A percentile compares a stretch with the other conserved stretches of the same genome.
Evolutionary conservation across 192 early-diverging fungal species (phyloP).

Genomic region (Gryganskiella cystojenkinii): DNA sequence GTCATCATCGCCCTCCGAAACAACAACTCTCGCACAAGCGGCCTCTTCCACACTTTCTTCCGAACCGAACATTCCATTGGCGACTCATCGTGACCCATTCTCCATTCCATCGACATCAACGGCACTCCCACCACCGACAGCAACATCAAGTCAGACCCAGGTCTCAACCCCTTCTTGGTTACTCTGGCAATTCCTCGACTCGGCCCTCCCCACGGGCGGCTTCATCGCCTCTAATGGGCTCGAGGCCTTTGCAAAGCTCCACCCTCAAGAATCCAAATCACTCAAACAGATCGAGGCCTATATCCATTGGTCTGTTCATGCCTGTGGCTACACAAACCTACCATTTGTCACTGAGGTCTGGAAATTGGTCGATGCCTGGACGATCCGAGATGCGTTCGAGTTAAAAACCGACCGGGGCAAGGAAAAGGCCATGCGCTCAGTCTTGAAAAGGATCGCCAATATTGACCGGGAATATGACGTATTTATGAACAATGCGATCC

Average conservation of each 20-base stretch:
- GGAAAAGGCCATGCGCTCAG: conserved; percentile 33
- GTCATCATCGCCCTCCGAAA: no score
- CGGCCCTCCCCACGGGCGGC: conserved; percentile 93
- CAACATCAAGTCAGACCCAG: neutral
- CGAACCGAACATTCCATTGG: no score
- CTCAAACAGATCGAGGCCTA: conserved; percentile 56
- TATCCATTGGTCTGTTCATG: conserved; percentile 70
- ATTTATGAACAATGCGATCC: conserved; percentile 66
- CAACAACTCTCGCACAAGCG: no score
- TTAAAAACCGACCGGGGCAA: conserved; percentile 33
- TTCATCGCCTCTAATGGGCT: conserved; percentile 94
- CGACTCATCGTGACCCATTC: no score
- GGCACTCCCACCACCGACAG: conserved; percentile 1
- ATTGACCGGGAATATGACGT: conserved; percentile 57
- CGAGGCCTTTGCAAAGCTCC: conserved; percentile 80
- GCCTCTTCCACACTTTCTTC: no score
- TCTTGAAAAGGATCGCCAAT: conserved; percentile 44
- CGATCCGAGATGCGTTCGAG: conserved; percentile 9
- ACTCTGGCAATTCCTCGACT: conserved; percentile 89
- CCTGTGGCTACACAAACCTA: conserved; percentile 74
- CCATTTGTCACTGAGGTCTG: conserved; percentile 76
- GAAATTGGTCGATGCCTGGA: conserved; percentile 36
- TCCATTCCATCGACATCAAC: no score
- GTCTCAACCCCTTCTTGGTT: conserved; percentile 67
- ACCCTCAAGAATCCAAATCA: conserved; percentile 20